These are phyloP conservation scores for Cutaneotrichosporon cavernicola DNA, from an alignment of 1,284 basidiomycete genomes.

Conservation along the genomic window DNA sequence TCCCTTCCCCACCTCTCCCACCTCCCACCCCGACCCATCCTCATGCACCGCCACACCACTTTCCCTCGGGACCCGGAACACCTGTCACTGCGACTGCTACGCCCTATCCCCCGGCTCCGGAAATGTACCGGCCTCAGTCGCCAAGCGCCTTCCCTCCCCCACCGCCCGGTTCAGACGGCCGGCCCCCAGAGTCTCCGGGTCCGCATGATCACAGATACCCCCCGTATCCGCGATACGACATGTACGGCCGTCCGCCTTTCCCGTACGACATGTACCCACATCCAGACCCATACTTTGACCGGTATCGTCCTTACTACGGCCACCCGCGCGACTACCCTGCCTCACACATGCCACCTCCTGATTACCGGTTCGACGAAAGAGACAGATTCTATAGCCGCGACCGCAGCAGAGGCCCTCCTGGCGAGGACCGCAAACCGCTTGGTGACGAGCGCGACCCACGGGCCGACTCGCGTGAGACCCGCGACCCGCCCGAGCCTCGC, in stretches of 20 bases:
- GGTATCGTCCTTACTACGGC: constrained; percentile 22
- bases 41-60: constrained; percentile 23
- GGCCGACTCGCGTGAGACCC: not conserved
- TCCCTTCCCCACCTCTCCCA: constrained; percentile 12
- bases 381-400: constrained; percentile 22
- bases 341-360: constrained; percentile 13
- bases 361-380: constrained; percentile 23
- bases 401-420: constrained; percentile 4
- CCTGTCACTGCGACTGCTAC: constrained; percentile 25
- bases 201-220: constrained; percentile 19
- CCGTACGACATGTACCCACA: constrained; percentile 21
- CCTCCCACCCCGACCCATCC: constrained; percentile 17
- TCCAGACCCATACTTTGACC: constrained; percentile 17
- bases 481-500: not conserved
- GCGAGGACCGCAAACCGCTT: constrained; percentile 1
- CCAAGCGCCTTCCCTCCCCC: constrained; percentile 8
- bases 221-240: constrained; percentile 25
- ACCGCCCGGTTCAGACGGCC: constrained; percentile 8
- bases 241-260: constrained; percentile 17
- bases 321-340: constrained; percentile 15
- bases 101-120: constrained; percentile 20
- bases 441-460: constrained; percentile 10
- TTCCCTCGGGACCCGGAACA: constrained; percentile 19
- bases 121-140: constrained; percentile 23
- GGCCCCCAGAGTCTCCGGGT: not conserved